Evolutionary conservation across 176 grass and related monocot species (phyloP).

Genomic region (Miscanthus lutarioriparius): DNA sequence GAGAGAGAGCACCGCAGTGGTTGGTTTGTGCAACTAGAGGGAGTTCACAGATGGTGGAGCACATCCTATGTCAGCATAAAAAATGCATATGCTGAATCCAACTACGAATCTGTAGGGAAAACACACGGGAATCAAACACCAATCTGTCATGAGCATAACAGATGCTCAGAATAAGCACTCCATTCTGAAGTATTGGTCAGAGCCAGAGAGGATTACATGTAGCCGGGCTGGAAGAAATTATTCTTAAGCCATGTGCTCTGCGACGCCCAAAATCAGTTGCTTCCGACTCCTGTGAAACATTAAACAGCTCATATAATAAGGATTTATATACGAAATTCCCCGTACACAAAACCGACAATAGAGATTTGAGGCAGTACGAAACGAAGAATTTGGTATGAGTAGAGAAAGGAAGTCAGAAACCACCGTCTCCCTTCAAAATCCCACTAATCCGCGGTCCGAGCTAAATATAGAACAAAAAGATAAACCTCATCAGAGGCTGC

Average conservation of each 20-base stretch:
- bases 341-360: not conserved
- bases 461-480: not conserved
- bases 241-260: not conserved
- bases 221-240: not conserved
- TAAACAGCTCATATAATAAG: not conserved
- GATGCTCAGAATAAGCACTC: conserved; percentile 18
- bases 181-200: conserved; percentile 8
- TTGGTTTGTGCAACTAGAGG: conserved; percentile 15
- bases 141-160: conserved; percentile 1
- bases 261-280: not conserved
- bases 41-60: conserved; percentile 14
- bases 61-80: conserved; percentile 40
- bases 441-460: not conserved
- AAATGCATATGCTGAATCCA: conserved; percentile 38
- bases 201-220: not conserved
- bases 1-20: not conserved
- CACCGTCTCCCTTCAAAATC: conserved; percentile 3
- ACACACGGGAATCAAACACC: conserved; percentile 13
- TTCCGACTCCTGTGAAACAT: conserved; percentile 2
- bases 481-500: not conserved
- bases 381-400: not conserved
- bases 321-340: not conserved
- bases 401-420: not conserved
- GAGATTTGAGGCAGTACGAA: not conserved
- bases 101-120: conserved; percentile 34